phyloP scores from a whole-genome alignment of 2,329 filamentous ascomycete species.

The Zasmidium cellare region DNA sequence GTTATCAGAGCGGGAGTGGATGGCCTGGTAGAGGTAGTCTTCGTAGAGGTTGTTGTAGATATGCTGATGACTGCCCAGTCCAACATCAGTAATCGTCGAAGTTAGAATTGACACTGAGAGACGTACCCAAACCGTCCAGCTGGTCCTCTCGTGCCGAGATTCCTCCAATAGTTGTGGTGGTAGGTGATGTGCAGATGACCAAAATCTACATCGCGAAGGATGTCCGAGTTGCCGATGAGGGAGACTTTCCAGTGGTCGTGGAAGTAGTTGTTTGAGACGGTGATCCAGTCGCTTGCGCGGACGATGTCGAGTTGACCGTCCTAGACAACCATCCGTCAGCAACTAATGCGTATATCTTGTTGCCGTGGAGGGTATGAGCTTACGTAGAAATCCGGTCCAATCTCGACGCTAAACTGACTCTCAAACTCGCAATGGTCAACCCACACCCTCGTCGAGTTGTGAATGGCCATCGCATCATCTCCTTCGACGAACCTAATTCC shows the following conservation, averaged over 20 bases:
- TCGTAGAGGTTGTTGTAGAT: slow-evolving; percentile 54
- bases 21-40: slow-evolving; percentile 50
- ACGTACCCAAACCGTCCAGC: slow-evolving; percentile 48
- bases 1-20: slow-evolving; percentile 52
- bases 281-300: slow-evolving; percentile 48
- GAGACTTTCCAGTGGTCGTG: slow-evolving; percentile 50
- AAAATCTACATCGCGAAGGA: slow-evolving; percentile 42
- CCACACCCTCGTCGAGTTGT: slow-evolving; percentile 50
- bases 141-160: slow-evolving; percentile 49
- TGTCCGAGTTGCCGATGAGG: slow-evolving; percentile 45
- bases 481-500: slow-evolving; percentile 38
- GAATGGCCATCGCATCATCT: slow-evolving; percentile 46
- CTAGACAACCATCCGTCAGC: slow-evolving; percentile 3
- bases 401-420: slow-evolving; percentile 38
- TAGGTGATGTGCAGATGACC: slow-evolving; percentile 52
- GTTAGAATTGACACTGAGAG: no score
- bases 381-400: slow-evolving; percentile 27
- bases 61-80: slow-evolving; percentile 42
- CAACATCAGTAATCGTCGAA: no score
- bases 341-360: not conserved
- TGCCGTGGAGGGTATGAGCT: no score
- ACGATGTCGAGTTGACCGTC: slow-evolving; percentile 51
- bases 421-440: slow-evolving; percentile 51
- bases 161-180: slow-evolving; percentile 53
- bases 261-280: slow-evolving; percentile 52